Base-by-base conservation (phyloP, 2,329 filamentous ascomycete species). In the Penicillium occitanis region DNA sequence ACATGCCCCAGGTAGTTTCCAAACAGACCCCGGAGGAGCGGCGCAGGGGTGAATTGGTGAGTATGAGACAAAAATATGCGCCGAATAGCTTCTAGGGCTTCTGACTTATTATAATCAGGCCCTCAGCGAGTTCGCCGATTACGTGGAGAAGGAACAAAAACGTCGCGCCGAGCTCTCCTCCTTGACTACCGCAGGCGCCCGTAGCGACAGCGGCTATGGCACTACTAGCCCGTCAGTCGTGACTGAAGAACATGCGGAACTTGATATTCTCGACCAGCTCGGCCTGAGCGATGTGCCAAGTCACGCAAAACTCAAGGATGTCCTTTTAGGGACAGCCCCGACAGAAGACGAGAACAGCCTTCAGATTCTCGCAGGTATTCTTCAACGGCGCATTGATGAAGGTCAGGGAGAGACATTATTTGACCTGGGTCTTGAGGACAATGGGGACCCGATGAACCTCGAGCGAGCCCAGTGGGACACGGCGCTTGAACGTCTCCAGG, bases 71-170 rank as follows among this genome's bases (percentile, higher is more conserved):
- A 14, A 25, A 14, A 53, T 3, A 57, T 57, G 33, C 53, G 30
- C 53, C 53, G 25, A n/a, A 5, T 22, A 2, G 14, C 1, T 22
- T 25, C 11, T 2, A 55, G 35, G 11, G 5, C 55, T 28, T 40
- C 25, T 35, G 14, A 35, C 40, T 53, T 35, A 40, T 65, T 58
- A n/a, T 30, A 8, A 14, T 28, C 40, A 89, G 87, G 93, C 94
- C 13, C 85, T 99, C 65, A 95, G 91, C 82, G 95, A 98, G 73
- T 99, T 99, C 77, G 93, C 93, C 78, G 95, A 99, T 74, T 98
- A 97, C 74, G 95, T 97, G 70, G 93, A 98, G 78, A 91, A 93
- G 77, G 93, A 98, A 77, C 95, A 98, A 78, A 88, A 89, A 28
- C 76, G 74, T 30, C 78, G 79, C 50, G 73, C 75, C 14, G 71